Base-by-base conservation (phyloP, 2,329 filamentous ascomycete species). In the Fusarium globosum region DNA sequence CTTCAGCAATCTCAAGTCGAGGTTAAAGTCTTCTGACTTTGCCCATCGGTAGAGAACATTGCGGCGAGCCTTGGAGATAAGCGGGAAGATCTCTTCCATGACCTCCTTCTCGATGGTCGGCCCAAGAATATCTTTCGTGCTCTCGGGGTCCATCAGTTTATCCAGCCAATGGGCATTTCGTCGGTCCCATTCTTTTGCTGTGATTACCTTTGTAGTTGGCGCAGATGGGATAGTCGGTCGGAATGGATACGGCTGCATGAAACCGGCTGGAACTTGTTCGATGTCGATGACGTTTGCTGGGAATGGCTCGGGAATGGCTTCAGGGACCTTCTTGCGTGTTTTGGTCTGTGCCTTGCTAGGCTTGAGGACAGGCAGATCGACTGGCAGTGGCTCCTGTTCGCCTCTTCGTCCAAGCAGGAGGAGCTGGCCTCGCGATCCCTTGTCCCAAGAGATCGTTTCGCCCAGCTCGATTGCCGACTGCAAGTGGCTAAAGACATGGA, bases 201-300 rank as follows among this genome's bases (percentile, higher is more conserved):
- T 39, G 4, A 39, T 28, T 0, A 26, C 2, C 6, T 26, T 28
- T 9, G 13, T 39, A 2, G 12, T 36, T 2, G 51, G 35, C 1
- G 13, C 16, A 2, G 18, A 7, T 26, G 9, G 51, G 1, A 38
- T 6, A 15, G 6, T 28, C 14, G 35, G 23, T 9, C 35, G 51
- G 18, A 20, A 15, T 1, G 51, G 51, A 2, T 39, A 53, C 2
- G 51, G 35, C 14, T 53, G 12, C 35, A 39, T 38, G 7, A 36
- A 35, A 1, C 1, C 35, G 0, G 9, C 21, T 3, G 12, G 6
- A 4, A 0, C 4, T 1, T 52, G 15, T 2, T 53, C 4, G 4
- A 21, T 12, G 1, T 26, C 9, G 6, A 21, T 4, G 4, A 2
- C 7, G 10, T 28, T 39, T 6, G 23, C 23, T 2, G 35, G 51